These are phyloP conservation scores for Gloeostereum incarnatum DNA, from an alignment of 768 basidiomycete species.

Conservation along the genomic window DNA sequence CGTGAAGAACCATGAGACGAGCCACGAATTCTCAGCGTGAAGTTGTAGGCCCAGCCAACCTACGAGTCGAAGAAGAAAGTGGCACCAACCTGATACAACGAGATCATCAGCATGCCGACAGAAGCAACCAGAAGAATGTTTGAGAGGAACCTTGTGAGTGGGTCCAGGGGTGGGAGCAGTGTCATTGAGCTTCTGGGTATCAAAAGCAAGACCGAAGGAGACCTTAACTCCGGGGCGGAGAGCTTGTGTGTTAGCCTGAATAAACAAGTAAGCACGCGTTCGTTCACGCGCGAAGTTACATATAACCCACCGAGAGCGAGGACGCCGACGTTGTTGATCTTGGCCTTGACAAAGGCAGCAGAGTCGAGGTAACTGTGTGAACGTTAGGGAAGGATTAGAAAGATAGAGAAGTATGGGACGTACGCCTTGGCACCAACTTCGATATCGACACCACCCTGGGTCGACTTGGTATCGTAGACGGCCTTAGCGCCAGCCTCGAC, in stretches of 20 bases:
- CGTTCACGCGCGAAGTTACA: constrained; percentile 2
- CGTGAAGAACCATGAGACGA: no score
- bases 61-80: constrained; percentile 68
- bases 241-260: constrained; percentile 80
- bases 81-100: constrained; percentile 49
- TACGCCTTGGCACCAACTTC: constrained; percentile 96
- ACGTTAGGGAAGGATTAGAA: neutral
- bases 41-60: constrained; percentile 26
- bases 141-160: constrained; percentile 58
- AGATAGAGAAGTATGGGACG: constrained; percentile 19
- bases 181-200: constrained; percentile 88
- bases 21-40: no score
- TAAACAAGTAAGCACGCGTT: constrained; percentile 8
- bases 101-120: neutral
- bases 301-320: constrained; percentile 60
- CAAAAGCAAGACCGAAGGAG: constrained; percentile 89
- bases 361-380: constrained; percentile 64
- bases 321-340: constrained; percentile 96
- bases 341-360: constrained; percentile 92
- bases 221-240: constrained; percentile 92
- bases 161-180: constrained; percentile 44
- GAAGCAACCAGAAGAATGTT: neutral
- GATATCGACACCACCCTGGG: constrained; percentile 76
- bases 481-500: constrained; percentile 97
- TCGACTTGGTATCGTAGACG: constrained; percentile 89